phyloP scores from a whole-genome alignment of 2,329 filamentous ascomycete genomes.

The Elsinoe perseae region DNA sequence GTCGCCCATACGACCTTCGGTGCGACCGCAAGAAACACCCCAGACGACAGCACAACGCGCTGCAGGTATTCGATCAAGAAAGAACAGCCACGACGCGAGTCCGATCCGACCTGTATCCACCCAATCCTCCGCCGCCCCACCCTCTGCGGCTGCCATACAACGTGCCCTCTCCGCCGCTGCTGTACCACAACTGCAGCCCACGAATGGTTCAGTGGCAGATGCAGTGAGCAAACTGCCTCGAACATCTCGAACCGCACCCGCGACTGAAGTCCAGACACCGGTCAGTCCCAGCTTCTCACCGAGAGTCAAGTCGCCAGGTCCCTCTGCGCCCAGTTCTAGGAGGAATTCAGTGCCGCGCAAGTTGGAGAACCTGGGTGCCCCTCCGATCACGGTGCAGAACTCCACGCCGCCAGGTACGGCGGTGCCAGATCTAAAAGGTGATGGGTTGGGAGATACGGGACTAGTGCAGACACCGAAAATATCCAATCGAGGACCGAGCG shows the following conservation, averaged over 20 bases:
- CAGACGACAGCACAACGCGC: conserved; percentile 16
- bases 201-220: conserved; percentile 48
- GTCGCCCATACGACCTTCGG: conserved; percentile 34
- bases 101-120: conserved; percentile 32
- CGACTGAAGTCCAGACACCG: conserved; percentile 43
- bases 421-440: conserved; percentile 28
- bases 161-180: conserved; percentile 61
- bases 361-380: conserved; percentile 37
- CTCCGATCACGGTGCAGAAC: conserved; percentile 40
- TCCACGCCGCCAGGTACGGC: conserved; percentile 35
- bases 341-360: conserved; percentile 37
- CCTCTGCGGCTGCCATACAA: conserved; percentile 56
- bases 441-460: conserved; percentile 32
- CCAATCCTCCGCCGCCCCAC: conserved; percentile 37
- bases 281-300: conserved; percentile 68
- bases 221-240: conserved; percentile 52
- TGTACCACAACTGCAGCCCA: conserved; percentile 57
- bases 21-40: conserved; percentile 25
- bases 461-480: conserved; percentile 32
- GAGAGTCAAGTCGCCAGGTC: conserved; percentile 68
- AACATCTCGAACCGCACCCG: conserved; percentile 49
- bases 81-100: conserved; percentile 39
- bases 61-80: conserved; percentile 33
- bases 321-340: conserved; percentile 40
- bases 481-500: conserved; percentile 31